These are phyloP conservation scores for Pseudonitzschia multistriata DNA, from an alignment of 108 stramenopile species.

Conservation along the genomic window DNA sequence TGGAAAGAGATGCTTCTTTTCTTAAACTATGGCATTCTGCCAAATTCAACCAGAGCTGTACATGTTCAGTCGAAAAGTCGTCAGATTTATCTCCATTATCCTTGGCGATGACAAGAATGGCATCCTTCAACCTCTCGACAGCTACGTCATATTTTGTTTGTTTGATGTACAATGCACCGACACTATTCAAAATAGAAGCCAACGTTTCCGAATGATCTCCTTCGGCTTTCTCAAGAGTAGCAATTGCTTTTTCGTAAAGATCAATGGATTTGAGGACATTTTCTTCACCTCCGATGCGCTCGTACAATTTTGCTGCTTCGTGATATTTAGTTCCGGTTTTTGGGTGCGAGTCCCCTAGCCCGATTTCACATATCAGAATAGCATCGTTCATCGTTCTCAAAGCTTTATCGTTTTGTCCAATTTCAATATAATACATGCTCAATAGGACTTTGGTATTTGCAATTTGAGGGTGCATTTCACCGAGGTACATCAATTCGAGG, in stretches of 20 bases:
- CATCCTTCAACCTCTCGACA: slow-evolving; percentile 25
- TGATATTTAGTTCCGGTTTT: slow-evolving; percentile 29
- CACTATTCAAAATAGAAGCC: slow-evolving; percentile 31
- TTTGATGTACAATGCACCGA: slow-evolving; percentile 35
- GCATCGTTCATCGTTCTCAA: slow-evolving; percentile 29
- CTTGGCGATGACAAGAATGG: slow-evolving; percentile 23
- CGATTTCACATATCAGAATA: slow-evolving; percentile 18
- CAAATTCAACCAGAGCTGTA: slow-evolving; percentile 40
- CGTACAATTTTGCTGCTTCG: slow-evolving; percentile 31
- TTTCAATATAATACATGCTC: slow-evolving; percentile 23
- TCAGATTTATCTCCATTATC: slow-evolving; percentile 2
- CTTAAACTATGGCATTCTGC: slow-evolving; percentile 26
- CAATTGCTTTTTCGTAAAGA: slow-evolving; percentile 31
- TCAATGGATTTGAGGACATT: slow-evolving; percentile 23
- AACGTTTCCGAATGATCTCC: slow-evolving; percentile 18
- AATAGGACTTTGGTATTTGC: slow-evolving; percentile 30
- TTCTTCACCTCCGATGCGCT: slow-evolving; percentile 1
- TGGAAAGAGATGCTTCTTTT: slow-evolving; percentile 20
- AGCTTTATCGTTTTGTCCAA: slow-evolving; percentile 20
- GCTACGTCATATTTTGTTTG: slow-evolving; percentile 28
- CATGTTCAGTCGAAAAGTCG: slow-evolving; percentile 12
- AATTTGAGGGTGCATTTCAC: slow-evolving; percentile 44
- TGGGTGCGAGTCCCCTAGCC: slow-evolving; percentile 36
- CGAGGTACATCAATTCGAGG: slow-evolving; percentile 31
- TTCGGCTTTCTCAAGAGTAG: slow-evolving; percentile 15